A percentile compares a stretch with the other conserved stretches of the same genome.
Conservation (phyloP, 1,284 basidiomycete genomes). For the Anthracocystis setariae region DNA sequence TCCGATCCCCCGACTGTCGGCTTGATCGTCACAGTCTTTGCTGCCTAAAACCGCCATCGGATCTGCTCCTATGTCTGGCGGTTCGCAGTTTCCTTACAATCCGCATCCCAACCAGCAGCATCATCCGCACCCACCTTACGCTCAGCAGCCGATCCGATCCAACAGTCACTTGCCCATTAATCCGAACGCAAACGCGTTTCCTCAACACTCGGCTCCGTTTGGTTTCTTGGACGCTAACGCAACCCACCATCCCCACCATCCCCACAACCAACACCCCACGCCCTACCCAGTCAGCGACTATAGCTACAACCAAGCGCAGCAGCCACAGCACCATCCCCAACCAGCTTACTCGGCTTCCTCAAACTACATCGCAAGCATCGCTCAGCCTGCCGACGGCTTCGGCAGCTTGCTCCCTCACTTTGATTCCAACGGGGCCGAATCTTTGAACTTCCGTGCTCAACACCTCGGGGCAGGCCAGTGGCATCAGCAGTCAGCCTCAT, state of each 20-base stretch:
- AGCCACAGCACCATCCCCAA: constrained; percentile 5
- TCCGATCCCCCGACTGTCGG: constrained; percentile 10
- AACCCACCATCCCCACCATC: neutral
- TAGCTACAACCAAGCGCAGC: neutral
- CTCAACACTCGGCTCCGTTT: neutral
- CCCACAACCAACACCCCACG: neutral
- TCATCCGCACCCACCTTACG: constrained; percentile 2
- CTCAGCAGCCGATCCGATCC: constrained; percentile 2
- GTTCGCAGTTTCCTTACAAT: constrained; percentile 24
- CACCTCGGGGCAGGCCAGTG: constrained; percentile 15
- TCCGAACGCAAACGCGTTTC: neutral
- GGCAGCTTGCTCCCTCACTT: constrained; percentile 6
- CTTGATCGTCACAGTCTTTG: constrained; percentile 7
- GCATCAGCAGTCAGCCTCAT: constrained; percentile 1
- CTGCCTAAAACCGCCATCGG: constrained; percentile 3
- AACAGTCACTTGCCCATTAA: constrained; percentile 4
- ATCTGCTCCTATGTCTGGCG: constrained; percentile 40
- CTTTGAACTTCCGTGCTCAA: neutral
- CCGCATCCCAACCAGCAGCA: constrained; percentile 15
- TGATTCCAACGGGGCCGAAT: neutral
- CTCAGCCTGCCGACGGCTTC: constrained; percentile 1
- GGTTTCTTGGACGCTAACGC: constrained; percentile 5
- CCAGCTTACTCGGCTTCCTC: constrained; percentile 9
- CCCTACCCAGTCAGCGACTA: constrained; percentile 4
- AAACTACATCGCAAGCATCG: neutral